These are phyloP conservation scores for Tripterygium wilfordii DNA, from an alignment of 177 flowering plant genomes.

Conservation along the genomic window DNA sequence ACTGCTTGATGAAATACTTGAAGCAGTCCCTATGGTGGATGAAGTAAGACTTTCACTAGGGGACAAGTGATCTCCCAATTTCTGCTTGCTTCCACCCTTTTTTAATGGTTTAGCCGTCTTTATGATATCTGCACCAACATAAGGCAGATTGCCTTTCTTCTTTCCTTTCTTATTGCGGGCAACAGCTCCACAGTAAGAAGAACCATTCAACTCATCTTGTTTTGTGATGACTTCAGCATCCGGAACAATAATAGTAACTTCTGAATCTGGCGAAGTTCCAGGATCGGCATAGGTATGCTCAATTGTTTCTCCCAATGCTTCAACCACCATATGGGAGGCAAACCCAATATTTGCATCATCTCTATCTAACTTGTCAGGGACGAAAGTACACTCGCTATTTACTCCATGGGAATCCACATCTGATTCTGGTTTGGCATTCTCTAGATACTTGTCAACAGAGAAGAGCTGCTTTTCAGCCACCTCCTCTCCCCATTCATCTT, in stretches of 20 bases:
- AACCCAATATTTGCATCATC: conserved; percentile 17
- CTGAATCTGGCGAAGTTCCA: conserved; percentile 90
- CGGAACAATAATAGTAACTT: conserved; percentile 55
- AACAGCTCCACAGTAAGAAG: conserved; percentile 19
- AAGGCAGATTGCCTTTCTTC: conserved; percentile 20
- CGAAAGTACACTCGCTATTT: conserved; percentile 13
- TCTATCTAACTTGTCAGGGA: conserved; percentile 18
- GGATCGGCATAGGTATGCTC: conserved; percentile 13
- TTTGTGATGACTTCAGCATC: conserved; percentile 24
- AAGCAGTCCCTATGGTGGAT: conserved; percentile 12
- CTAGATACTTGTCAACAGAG: conserved; percentile 5
- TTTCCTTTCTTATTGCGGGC: conserved; percentile 26
- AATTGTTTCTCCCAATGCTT: conserved; percentile 21
- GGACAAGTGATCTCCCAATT: conserved; percentile 10
- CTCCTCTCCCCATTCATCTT: conserved; percentile 13
- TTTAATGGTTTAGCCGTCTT: conserved; percentile 14
- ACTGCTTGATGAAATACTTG: conserved; percentile 17
- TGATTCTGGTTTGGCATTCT: conserved; percentile 3
- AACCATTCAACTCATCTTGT: conserved; percentile 26
- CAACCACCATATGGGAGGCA: conserved; percentile 19
- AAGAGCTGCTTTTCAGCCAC: conserved; percentile 8
- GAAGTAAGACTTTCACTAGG: conserved; percentile 13
- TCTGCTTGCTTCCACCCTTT: conserved; percentile 17
- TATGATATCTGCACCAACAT: conserved; percentile 6
- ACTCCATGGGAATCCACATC: conserved; percentile 17